A percentile compares a stretch with the other conserved stretches of the same genome.
Evolutionary conservation across 202 grass and related monocot species (phyloP).

Genomic region (Zizania palustris): DNA sequence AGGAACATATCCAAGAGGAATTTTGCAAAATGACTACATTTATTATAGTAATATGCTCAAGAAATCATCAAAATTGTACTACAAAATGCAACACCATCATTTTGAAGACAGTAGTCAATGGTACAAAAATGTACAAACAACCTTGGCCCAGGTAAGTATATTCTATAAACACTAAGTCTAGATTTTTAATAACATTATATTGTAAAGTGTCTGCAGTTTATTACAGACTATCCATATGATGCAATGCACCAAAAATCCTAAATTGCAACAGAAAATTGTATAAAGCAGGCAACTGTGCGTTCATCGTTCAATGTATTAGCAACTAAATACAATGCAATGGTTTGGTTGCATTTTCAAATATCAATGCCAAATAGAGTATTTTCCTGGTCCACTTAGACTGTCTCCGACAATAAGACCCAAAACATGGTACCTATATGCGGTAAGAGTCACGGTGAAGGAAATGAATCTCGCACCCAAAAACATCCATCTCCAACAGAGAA

Average conservation of each 20-base stretch:
- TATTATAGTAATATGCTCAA: slow-evolving; percentile 36
- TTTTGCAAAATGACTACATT: not conserved
- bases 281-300: not conserved
- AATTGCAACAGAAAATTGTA: not conserved
- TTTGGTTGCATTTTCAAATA: not conserved
- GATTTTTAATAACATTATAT: slow-evolving; percentile 9
- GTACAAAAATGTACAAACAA: not conserved
- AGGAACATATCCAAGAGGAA: slow-evolving; percentile 16
- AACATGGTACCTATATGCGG: too few relatives aligned
- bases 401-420: too few relatives aligned
- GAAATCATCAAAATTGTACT: slow-evolving; percentile 1
- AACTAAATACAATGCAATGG: not conserved
- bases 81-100: not conserved
- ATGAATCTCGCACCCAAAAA: too few relatives aligned
- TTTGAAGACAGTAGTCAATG: not conserved
- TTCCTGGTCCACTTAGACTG: not conserved
- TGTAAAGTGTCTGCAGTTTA: not conserved
- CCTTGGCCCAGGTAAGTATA: not conserved
- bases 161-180: not conserved
- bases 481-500: too few relatives aligned
- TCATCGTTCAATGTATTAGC: not conserved
- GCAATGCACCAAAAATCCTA: slow-evolving; percentile 1
- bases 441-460: too few relatives aligned
- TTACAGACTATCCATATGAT: too few relatives aligned
- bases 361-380: not conserved